These are phyloP conservation scores for Dunaliella primolecta DNA, from an alignment of 139 green algal genomes.

Conservation along the genomic window DNA sequence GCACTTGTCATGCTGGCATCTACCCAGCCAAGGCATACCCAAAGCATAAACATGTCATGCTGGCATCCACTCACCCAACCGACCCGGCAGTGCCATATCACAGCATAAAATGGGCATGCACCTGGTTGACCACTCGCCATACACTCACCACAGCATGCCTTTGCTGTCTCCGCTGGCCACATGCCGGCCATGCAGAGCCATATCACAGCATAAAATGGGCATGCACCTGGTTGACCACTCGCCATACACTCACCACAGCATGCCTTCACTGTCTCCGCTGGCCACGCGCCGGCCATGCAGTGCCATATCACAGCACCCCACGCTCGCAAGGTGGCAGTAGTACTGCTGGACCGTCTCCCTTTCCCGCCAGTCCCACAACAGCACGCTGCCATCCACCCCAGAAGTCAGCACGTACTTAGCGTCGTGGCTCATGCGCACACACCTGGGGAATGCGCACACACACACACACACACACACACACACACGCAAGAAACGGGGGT, in stretches of 20 bases:
- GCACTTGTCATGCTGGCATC: too few species aligned
- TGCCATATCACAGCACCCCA: slow-evolving; percentile 40
- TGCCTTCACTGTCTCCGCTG: slow-evolving; percentile 40
- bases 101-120: too few species aligned
- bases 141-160: too few species aligned
- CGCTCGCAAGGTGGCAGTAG: slow-evolving; percentile 44
- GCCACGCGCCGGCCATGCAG: slow-evolving; percentile 6
- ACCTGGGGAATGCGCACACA: too few species aligned
- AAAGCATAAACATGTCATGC: too few species aligned
- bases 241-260: too few species aligned
- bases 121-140: too few species aligned
- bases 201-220: slow-evolving; percentile 41
- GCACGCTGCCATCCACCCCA: slow-evolving; percentile 35
- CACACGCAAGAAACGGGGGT: too few species aligned
- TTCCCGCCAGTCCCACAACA: slow-evolving; percentile 50
- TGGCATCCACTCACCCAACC: too few species aligned
- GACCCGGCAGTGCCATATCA: slow-evolving; percentile 22
- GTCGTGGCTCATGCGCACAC: not conserved
- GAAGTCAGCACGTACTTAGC: not conserved
- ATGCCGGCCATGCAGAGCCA: slow-evolving; percentile 13
- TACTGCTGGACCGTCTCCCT: slow-evolving; percentile 33
- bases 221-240: too few species aligned
- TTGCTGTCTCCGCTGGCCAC: slow-evolving; percentile 37
- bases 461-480: too few species aligned
- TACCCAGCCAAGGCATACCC: too few species aligned